phyloP scores from a whole-genome alignment of 2,329 filamentous ascomycete species.

The Aaosphaeria arxii region DNA sequence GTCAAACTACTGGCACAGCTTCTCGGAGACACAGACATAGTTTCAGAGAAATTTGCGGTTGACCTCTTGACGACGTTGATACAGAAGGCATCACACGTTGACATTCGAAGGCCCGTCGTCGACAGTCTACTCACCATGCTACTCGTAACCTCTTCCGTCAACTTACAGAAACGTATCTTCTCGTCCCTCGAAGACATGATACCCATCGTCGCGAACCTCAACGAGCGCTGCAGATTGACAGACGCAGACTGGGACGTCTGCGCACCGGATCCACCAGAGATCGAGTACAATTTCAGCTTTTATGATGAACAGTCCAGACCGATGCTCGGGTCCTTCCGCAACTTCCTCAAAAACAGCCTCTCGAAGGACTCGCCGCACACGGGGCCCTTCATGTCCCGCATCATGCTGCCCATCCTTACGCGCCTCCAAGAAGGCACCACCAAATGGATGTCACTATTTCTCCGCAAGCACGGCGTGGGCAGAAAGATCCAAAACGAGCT shows the following conservation, averaged over 20 bases:
- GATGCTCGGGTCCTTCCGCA: slow-evolving; percentile 9
- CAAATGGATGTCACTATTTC: slow-evolving; percentile 20
- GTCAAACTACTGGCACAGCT: slow-evolving; percentile 43
- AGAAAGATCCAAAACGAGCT: neutral
- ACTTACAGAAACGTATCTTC: slow-evolving; percentile 13
- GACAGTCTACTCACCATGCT: slow-evolving; percentile 33
- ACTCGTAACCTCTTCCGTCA: neutral
- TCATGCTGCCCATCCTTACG: slow-evolving; percentile 17
- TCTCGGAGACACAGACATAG: slow-evolving; percentile 29
- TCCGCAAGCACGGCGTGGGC: slow-evolving; percentile 18
- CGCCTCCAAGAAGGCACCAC: slow-evolving; percentile 13
- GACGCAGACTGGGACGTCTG: slow-evolving; percentile 30
- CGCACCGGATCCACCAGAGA: slow-evolving; percentile 1
- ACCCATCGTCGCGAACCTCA: slow-evolving; percentile 32
- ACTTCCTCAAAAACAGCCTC: slow-evolving; percentile 7
- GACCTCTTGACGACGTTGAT: slow-evolving; percentile 30
- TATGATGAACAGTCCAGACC: neutral
- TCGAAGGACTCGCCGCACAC: neutral
- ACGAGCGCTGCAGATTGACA: slow-evolving; percentile 28
- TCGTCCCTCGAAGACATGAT: slow-evolving; percentile 24
- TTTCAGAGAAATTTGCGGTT: slow-evolving; percentile 27
- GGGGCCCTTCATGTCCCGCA: slow-evolving; percentile 4
- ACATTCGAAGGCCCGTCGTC: slow-evolving; percentile 34
- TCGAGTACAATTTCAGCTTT: neutral
- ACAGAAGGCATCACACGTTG: slow-evolving; percentile 30